Percentiles rank a stretch among this genome's conserved stretches.
Conservation (phyloP, 208 protist genomes). For the Herpetomonas tarakana region DNA sequence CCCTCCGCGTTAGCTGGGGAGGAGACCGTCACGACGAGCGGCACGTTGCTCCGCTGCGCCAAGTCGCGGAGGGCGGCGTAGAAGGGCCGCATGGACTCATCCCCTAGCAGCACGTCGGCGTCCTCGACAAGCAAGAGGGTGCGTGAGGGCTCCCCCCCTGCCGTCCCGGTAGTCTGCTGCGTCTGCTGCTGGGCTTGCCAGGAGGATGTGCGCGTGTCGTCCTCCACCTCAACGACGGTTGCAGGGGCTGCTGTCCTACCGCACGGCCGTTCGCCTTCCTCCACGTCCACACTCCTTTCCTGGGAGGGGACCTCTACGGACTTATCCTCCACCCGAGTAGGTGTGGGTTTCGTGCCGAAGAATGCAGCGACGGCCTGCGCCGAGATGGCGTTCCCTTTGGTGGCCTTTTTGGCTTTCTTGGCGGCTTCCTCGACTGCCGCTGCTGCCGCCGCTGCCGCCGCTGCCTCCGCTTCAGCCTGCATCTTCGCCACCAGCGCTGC, state of each 20-base stretch:
- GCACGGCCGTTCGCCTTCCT: neutral
- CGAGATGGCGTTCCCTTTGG: slow-evolving; percentile 66
- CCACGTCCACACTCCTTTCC: slow-evolving; percentile 6
- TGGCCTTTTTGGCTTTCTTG: slow-evolving; percentile 16
- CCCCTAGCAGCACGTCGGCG: slow-evolving; percentile 74
- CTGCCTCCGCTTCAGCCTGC: slow-evolving; percentile 16
- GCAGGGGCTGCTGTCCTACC: slow-evolving; percentile 2
- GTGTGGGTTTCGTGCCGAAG: slow-evolving; percentile 25
- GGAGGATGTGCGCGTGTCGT: slow-evolving; percentile 1
- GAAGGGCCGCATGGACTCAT: slow-evolving; percentile 60
- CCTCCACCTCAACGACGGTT: neutral
- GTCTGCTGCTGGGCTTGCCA: neutral
- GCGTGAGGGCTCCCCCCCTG: neutral
- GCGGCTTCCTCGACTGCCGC: slow-evolving; percentile 15
- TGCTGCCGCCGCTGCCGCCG: slow-evolving; percentile 14
- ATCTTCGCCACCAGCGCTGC: slow-evolving; percentile 21
- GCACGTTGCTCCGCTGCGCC: slow-evolving; percentile 70
- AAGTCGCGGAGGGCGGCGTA: slow-evolving; percentile 78
- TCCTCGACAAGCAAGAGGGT: slow-evolving; percentile 85
- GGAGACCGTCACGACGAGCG: slow-evolving; percentile 74
- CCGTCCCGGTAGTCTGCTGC: slow-evolving; percentile 3
- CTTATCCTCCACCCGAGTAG: slow-evolving; percentile 2
- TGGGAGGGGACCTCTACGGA: neutral
- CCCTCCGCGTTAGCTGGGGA: neutral
- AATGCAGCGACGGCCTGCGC: slow-evolving; percentile 61